Evolutionary conservation across 2,329 filamentous ascomycete species (phyloP).

Genomic region (Beauveria sp.): DNA sequence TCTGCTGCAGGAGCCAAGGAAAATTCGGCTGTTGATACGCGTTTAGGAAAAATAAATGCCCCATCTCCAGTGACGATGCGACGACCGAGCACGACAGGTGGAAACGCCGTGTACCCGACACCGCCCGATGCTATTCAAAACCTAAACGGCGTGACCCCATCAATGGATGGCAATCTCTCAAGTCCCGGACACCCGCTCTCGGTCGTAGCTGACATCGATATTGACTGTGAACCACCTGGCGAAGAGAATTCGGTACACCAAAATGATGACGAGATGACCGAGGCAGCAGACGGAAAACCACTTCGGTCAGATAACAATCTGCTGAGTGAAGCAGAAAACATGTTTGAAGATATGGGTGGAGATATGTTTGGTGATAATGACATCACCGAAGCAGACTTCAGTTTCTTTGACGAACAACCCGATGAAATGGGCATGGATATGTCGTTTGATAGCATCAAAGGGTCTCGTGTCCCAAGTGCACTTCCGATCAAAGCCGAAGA

Average conservation of each 20-base stretch:
- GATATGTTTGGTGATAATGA: slow-evolving; percentile 66
- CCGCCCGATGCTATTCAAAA: slow-evolving; percentile 59
- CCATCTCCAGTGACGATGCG: slow-evolving; percentile 46
- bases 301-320: slow-evolving; percentile 35
- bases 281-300: slow-evolving; percentile 34
- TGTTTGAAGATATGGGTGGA: slow-evolving; percentile 62
- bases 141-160: slow-evolving; percentile 44
- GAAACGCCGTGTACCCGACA: slow-evolving; percentile 60
- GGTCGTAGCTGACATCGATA: slow-evolving; percentile 19
- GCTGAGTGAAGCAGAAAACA: slow-evolving; percentile 44
- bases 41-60: slow-evolving; percentile 35
- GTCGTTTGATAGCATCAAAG: slow-evolving; percentile 20
- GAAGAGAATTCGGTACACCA: slow-evolving; percentile 12
- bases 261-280: slow-evolving; percentile 16
- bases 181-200: slow-evolving; percentile 43
- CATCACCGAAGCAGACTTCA: slow-evolving; percentile 78
- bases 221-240: slow-evolving; percentile 27
- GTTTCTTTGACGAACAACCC: slow-evolving; percentile 66
- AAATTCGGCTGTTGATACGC: slow-evolving; percentile 33
- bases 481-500: slow-evolving; percentile 13
- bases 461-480: slow-evolving; percentile 4
- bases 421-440: slow-evolving; percentile 32
- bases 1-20: slow-evolving; percentile 35
- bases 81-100: slow-evolving; percentile 38
- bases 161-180: slow-evolving; percentile 46